Evolutionary conservation across 495 filamentous ascomycete species (phyloP), one percentile per base, ranked within the genome.

Genomic region (Viridothelium virens): DNA sequence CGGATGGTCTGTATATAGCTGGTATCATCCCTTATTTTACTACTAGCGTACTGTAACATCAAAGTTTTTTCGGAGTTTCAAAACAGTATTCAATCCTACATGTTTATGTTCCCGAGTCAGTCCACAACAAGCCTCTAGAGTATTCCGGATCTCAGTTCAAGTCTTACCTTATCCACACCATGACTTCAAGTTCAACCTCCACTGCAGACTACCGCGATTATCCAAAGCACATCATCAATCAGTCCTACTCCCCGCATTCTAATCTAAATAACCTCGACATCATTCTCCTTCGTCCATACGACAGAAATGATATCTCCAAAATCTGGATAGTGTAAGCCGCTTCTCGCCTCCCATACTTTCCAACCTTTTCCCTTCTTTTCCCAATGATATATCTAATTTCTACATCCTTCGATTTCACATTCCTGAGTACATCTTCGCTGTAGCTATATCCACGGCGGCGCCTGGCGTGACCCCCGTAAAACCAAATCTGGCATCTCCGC

Each of bases 361-460:
- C 7, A 9, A 9, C 53, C 10, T 34, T 31, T n/a, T 5, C 31
- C 18, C n/a, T n/a, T 10, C 53, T 10, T 59, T 59, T 59, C 16
- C 11, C 41, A 46, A 9, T 46, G 14, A 1, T 16, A 53, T 0
- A 53, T 16, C n/a, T 1, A 53, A 53, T 0, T 16, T 14, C 9
- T 1, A 16, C 48, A 16, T 53, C 2, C 48, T 14, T 25, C 9
- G 0, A 53, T 59, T 11, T 34, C 11, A 14, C 0, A 33, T 0
- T 36, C 1, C 33, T 36, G 11, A 59, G 41, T 7, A 44, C 1
- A 0, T 14, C 6, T 34, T 31, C 31, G 25, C 0, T 2, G 11
- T 10, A 85, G 88, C 70, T 92, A 85, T 77, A 87, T 96, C 74
- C 92, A 96, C 78, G 91, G 92, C 70, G 92, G 92, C 71, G 92